phyloP scores from a whole-genome alignment of 495 filamentous ascomycete genomes.

The Tuber umbilicatum region DNA sequence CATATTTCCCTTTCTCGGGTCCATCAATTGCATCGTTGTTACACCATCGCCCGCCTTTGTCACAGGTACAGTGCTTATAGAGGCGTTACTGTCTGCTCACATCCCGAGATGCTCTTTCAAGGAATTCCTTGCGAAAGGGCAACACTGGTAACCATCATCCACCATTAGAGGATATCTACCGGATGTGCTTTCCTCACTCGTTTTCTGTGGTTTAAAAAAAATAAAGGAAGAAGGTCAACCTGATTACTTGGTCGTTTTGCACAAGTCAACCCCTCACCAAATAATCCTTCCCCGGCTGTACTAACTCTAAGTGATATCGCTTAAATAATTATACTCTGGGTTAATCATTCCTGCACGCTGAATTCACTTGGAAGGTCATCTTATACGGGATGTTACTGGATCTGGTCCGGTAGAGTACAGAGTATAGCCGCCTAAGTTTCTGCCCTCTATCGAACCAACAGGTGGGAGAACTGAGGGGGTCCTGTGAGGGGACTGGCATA shows the following conservation, averaged over 20 bases:
- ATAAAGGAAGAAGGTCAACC: background rate
- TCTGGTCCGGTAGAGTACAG: background rate
- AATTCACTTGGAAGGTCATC: background rate
- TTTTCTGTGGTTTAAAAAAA: background rate
- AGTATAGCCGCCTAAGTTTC: background rate
- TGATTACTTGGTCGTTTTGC: background rate
- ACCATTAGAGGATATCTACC: background rate
- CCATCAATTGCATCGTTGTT: background rate
- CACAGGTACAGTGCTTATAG: background rate
- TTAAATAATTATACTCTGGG: constrained; percentile 6
- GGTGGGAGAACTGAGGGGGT: background rate
- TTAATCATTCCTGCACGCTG: background rate
- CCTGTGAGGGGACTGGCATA: background rate
- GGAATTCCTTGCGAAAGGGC: background rate
- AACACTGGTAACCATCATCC: background rate
- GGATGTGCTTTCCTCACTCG: constrained; percentile 2
- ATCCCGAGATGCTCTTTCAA: background rate
- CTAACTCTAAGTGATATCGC: background rate
- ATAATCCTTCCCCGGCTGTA: background rate
- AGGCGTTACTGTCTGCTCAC: background rate
- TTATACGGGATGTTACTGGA: background rate
- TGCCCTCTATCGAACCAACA: background rate
- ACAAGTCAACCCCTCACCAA: background rate
- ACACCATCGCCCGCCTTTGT: background rate
- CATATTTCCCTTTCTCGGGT: background rate